Conservation (phyloP, 2,329 filamentous ascomycete species). For the Aspergillus pseudoterreus region DNA sequence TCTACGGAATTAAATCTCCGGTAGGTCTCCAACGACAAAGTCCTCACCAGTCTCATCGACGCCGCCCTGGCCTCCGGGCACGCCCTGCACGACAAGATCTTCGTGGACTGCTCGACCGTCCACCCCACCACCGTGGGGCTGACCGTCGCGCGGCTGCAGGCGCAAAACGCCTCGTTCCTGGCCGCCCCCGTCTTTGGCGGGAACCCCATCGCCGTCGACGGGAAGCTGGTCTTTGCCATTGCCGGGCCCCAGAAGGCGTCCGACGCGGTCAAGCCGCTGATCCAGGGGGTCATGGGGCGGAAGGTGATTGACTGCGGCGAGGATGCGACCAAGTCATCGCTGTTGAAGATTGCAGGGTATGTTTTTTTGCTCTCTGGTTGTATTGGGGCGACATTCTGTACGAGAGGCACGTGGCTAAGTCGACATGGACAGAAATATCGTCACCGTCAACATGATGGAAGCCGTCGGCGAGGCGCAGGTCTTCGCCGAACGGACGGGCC, state of each 20-base stretch:
- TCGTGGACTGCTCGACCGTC: slow-evolving; percentile 83
- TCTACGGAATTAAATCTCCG: background rate
- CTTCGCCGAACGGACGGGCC: slow-evolving; percentile 44
- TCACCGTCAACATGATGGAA: slow-evolving; percentile 44
- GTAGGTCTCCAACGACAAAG: slow-evolving; percentile 40
- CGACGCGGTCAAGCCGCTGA: slow-evolving; percentile 36
- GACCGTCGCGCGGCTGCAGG: slow-evolving; percentile 30
- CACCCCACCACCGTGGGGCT: slow-evolving; percentile 64
- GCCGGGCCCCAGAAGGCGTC: slow-evolving; percentile 35
- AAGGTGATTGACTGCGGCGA: slow-evolving; percentile 43
- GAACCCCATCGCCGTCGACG: slow-evolving; percentile 41
- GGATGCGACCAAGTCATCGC: slow-evolving; percentile 39
- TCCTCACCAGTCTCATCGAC: slow-evolving; percentile 30
- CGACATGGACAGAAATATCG: slow-evolving; percentile 35
- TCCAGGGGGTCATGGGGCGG: slow-evolving; percentile 43
- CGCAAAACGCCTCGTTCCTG: slow-evolving; percentile 35
- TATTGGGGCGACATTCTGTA: too few species aligned
- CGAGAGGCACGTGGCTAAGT: background rate
- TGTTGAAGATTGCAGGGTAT: slow-evolving; percentile 45
- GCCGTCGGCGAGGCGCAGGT: slow-evolving; percentile 45
- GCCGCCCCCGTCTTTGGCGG: slow-evolving; percentile 45
- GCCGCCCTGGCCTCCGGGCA: slow-evolving; percentile 22
- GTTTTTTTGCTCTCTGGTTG: slow-evolving; percentile 6
- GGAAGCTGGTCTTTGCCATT: slow-evolving; percentile 45
- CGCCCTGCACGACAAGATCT: slow-evolving; percentile 65